A percentile compares a stretch with the other conserved stretches of the same genome.
These are phyloP conservation scores for Aspergillus mulundensis DNA, from an alignment of 495 filamentous ascomycete genomes.

Conservation along the genomic window DNA sequence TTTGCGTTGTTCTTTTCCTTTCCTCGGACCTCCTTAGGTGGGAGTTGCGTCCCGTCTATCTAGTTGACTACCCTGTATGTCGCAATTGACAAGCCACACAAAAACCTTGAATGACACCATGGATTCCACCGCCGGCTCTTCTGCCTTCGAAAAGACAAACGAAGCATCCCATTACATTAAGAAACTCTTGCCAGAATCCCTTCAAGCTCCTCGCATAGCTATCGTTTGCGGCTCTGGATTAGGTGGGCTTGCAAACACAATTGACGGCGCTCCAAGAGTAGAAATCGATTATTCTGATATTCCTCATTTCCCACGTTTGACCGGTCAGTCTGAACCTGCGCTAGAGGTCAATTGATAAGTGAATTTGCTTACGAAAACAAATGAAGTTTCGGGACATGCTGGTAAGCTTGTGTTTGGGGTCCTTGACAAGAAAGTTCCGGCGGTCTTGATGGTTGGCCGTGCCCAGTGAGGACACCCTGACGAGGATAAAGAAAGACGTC, in stretches of 20 bases:
- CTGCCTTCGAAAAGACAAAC: slow-evolving; percentile 31
- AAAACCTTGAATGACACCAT: slow-evolving; percentile 5
- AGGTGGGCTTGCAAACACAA: slow-evolving; percentile 58
- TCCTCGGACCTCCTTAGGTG: too few relatives aligned
- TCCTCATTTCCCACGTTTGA: slow-evolving; percentile 61
- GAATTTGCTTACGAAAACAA: background rate
- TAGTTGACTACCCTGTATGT: too few relatives aligned
- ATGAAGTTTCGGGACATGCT: slow-evolving; percentile 63
- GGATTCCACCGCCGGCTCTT: slow-evolving; percentile 9
- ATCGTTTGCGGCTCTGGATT: slow-evolving; percentile 75
- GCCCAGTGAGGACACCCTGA: slow-evolving; percentile 56
- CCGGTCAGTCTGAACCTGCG: slow-evolving; percentile 45
- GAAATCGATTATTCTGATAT: slow-evolving; percentile 62
- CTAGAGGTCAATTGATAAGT: background rate
- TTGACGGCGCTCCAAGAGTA: slow-evolving; percentile 47
- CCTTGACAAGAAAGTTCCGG: slow-evolving; percentile 53
- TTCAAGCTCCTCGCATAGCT: slow-evolving; percentile 56
- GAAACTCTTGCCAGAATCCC: slow-evolving; percentile 34
- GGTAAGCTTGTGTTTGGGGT: slow-evolving; percentile 70
- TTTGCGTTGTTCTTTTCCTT: too few relatives aligned
- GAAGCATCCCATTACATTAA: slow-evolving; percentile 40
- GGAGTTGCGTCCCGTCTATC: too few relatives aligned
- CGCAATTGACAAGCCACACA: background rate
- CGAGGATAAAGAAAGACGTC: background rate
- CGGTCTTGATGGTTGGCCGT: slow-evolving; percentile 70